Evolutionary conservation across 2,329 filamentous ascomycete species (phyloP).

Genomic region (Pseudomassariella vexata): DNA sequence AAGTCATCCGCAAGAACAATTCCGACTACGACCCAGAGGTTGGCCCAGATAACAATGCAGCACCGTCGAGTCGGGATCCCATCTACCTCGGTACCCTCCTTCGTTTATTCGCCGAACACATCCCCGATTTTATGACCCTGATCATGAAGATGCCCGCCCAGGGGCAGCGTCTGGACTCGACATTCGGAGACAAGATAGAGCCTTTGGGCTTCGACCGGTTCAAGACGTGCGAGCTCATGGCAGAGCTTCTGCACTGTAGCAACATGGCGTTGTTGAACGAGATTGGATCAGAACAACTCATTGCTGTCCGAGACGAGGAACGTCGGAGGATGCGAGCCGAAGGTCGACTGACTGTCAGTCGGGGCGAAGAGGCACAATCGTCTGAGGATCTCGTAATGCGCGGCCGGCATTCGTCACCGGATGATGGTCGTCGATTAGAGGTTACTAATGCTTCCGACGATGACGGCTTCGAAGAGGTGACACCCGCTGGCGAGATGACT

Average conservation of each 20-base stretch:
- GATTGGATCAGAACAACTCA: constrained; percentile 79
- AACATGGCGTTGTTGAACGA: constrained; percentile 98
- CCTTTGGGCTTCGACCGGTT: constrained; percentile 95
- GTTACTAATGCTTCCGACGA: constrained; percentile 79
- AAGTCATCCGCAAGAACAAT: constrained; percentile 98
- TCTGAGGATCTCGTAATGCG: constrained; percentile 61
- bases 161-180: constrained; percentile 72
- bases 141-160: constrained; percentile 74
- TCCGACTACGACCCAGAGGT: constrained; percentile 97
- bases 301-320: constrained; percentile 72
- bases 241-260: constrained; percentile 92
- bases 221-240: constrained; percentile 99
- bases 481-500: constrained; percentile 60
- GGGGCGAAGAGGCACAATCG: constrained; percentile 35
- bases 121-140: constrained; percentile 89
- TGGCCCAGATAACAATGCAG: constrained; percentile 69
- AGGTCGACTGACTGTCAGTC: constrained; percentile 58
- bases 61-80: constrained; percentile 81
- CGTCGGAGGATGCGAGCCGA: constrained; percentile 73
- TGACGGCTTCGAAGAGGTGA: constrained; percentile 91
- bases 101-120: constrained; percentile 80
- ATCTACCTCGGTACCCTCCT: constrained; percentile 93
- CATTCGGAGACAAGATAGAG: constrained; percentile 87
- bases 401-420: constrained; percentile 38
- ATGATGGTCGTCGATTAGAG: constrained; percentile 66